Conservation (phyloP, 2,329 filamentous ascomycete species). For the Mariannaea elegans region DNA sequence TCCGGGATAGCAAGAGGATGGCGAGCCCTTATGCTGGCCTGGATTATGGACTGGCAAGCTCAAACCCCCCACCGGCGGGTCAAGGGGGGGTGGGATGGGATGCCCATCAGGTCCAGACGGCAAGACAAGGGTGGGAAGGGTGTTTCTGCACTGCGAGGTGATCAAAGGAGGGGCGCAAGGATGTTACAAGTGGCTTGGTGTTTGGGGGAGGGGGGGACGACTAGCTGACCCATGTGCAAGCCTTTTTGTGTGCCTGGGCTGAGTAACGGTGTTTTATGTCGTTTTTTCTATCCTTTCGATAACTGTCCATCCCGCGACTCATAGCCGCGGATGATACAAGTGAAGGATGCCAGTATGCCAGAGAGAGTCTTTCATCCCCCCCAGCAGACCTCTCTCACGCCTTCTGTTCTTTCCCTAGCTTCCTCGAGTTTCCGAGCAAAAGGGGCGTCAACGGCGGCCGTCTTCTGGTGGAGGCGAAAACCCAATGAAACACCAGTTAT, state of each 20-base stretch:
- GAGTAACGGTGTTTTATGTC: conserved; percentile 26
- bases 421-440: conserved; percentile 8
- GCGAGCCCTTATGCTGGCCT: conserved; percentile 36
- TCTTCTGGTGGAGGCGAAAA: conserved; percentile 9
- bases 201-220: conserved; percentile 24
- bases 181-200: conserved; percentile 33
- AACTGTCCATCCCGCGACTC: conserved; percentile 27
- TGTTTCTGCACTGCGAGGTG: conserved; percentile 36
- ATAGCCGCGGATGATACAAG: conserved; percentile 37
- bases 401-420: conserved; percentile 23
- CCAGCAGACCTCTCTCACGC: conserved; percentile 16
- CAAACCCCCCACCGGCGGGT: conserved; percentile 33
- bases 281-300: conserved; percentile 30
- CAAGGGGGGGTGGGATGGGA: conserved; percentile 29
- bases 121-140: conserved; percentile 33
- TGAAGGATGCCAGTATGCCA: conserved; percentile 20
- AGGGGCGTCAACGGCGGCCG: conserved; percentile 20
- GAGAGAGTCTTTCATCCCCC: conserved; percentile 23
- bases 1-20: conserved; percentile 37
- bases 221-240: conserved; percentile 35
- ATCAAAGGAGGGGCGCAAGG: conserved; percentile 39
- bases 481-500: conserved; percentile 7
- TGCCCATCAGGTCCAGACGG: conserved; percentile 29
- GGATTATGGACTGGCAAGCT: conserved; percentile 31
- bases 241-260: conserved; percentile 18